Evolutionary conservation across 306 rosid genomes (phyloP).

Genomic region (Begonia masoniana): DNA sequence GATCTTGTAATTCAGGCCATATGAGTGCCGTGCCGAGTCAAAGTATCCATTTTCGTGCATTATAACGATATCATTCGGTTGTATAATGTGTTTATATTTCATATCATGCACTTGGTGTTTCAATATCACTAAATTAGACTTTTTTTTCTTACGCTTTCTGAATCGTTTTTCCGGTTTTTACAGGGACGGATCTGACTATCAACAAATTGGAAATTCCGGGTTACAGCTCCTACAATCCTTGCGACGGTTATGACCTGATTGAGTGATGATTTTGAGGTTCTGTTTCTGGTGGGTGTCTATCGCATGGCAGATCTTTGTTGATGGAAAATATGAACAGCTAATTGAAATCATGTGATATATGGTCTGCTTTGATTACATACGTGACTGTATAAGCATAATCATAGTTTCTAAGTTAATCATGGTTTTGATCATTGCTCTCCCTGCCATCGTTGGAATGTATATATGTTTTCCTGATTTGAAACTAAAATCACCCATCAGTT

Average conservation of each 20-base stretch:
- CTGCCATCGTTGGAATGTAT: too few species aligned
- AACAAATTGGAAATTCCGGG: slow-evolving; percentile 7
- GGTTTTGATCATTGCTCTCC: too few species aligned
- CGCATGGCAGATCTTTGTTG: too few species aligned
- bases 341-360: too few species aligned
- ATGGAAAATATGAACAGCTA: too few species aligned
- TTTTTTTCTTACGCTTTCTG: too few species aligned
- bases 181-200: slow-evolving; percentile 8
- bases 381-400: too few species aligned
- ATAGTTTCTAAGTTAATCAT: too few species aligned
- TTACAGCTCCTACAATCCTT: slow-evolving; percentile 5
- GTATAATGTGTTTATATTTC: neutral
- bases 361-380: too few species aligned
- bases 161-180: neutral
- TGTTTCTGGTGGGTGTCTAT: too few species aligned
- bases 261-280: neutral
- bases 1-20: slow-evolving; percentile 4
- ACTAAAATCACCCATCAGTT: too few species aligned
- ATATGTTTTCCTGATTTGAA: too few species aligned
- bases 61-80: neutral
- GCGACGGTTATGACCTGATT: slow-evolving; percentile 8
- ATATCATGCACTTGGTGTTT: neutral
- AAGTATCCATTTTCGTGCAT: slow-evolving; percentile 3
- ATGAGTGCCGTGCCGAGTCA: slow-evolving; percentile 2
- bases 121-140: neutral